phyloP scores from a whole-genome alignment of 2,329 filamentous ascomycete species.

The Pseudogymnoascus sp. region DNA sequence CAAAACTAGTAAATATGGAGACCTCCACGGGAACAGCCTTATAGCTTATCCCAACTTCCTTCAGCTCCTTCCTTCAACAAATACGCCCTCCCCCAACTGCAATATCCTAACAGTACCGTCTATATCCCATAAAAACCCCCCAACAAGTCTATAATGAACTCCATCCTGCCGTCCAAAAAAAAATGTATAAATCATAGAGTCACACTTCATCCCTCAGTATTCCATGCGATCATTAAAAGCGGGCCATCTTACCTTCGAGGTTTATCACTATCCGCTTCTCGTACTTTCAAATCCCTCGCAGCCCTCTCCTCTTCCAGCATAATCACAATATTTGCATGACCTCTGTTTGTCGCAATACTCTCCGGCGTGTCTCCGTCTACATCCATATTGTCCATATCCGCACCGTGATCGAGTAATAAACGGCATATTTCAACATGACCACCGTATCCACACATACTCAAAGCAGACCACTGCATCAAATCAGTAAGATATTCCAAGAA shows the following conservation, averaged over 20 bases:
- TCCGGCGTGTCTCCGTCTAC: constrained; percentile 24
- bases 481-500: not conserved
- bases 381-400: constrained; percentile 22
- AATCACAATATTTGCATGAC: constrained; percentile 23
- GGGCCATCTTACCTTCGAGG: not conserved
- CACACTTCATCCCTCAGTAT: not conserved
- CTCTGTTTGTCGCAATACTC: constrained; percentile 21
- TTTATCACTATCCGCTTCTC: constrained; percentile 9
- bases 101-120: not conserved
- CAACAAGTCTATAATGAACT: not conserved
- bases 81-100: not conserved
- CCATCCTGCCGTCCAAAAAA: not conserved
- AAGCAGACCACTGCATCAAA: constrained; percentile 19
- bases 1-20: not conserved
- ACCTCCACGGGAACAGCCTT: not conserved
- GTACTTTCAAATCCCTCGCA: constrained; percentile 10
- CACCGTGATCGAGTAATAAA: constrained; percentile 22
- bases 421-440: constrained; percentile 22
- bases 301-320: constrained; percentile 20
- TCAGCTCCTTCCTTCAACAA: not conserved
- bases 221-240: not conserved
- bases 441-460: constrained; percentile 24
- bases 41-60: not conserved
- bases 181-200: not conserved
- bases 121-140: not conserved